Base-by-base conservation (phyloP, 2,329 filamentous ascomycete genomes). In the Talaromyces sp. region DNA sequence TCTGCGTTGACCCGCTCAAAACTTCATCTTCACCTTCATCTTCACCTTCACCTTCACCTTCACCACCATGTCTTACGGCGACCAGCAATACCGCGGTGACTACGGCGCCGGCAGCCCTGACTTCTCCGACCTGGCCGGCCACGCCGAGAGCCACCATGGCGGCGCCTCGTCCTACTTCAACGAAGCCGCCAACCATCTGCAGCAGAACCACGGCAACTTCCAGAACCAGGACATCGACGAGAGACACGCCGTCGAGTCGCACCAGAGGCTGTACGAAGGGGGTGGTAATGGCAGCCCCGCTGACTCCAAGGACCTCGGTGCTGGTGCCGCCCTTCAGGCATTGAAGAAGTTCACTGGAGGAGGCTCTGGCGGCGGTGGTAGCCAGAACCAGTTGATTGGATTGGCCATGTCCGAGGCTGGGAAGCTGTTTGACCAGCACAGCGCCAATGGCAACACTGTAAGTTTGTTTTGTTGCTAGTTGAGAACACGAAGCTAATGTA, bases 321-420 rank as follows among this genome's bases (percentile, higher is more conserved):
- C 75, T 0, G 79, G 78, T 0, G 78, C 78, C 4, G 78, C 78
- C 0, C 71, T 80, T 73, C 75, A 81, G 90, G 93, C 70, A 78
- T 82, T 68, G 88, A 93, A 58, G 90, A 91, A 63, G 92, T 96
- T 96, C 76, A 85, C 83, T 83, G 70, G 7, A 66, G 68, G 2
- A 65, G 68, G 2, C 66, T 69, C 30, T 74, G 75, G 44, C 25
- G 44, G 73, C n/a, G 52, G 76, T 9, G 77, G 77, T 55, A 85
- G 86, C 67, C 88, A 96, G 82, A 91, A 88, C 73, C 85, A 88
- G 64, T 91, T 96, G 71, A 84, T 96, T 65, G 90, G 89, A 4
- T 81, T 96, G 73, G 93, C 93, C 51, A 93, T 97, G 91, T 86
- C 84, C 9, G 89, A 97, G 80, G 93, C 92, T 36, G 88, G 88